Conservation (phyloP, 2,329 filamentous ascomycete species). For the Allantophomopsis cytisporea region DNA sequence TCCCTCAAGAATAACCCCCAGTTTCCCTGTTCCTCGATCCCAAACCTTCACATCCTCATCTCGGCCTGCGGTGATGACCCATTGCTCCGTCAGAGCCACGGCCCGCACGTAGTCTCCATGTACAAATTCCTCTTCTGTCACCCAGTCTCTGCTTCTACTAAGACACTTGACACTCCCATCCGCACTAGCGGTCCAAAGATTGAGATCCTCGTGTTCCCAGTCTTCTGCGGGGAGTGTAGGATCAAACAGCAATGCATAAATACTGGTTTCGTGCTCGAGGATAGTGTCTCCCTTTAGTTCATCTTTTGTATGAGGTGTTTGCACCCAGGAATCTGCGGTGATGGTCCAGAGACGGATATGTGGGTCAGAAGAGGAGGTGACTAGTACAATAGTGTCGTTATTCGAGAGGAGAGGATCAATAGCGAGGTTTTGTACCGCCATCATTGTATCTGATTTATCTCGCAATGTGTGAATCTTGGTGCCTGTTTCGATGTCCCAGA, state of each 20-base stretch:
- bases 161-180: slow-evolving; percentile 82
- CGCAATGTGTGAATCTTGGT: slow-evolving; percentile 62
- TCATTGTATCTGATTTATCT: slow-evolving; percentile 54
- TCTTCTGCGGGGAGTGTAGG: slow-evolving; percentile 22
- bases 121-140: slow-evolving; percentile 53
- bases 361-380: slow-evolving; percentile 71
- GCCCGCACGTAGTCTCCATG: slow-evolving; percentile 89
- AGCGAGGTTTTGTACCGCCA: slow-evolving; percentile 68
- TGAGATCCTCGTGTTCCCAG: slow-evolving; percentile 46
- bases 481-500: slow-evolving; percentile 66
- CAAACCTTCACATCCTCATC: slow-evolving; percentile 89
- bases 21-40: slow-evolving; percentile 60
- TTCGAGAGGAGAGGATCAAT: slow-evolving; percentile 54
- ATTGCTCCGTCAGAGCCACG: slow-evolving; percentile 60
- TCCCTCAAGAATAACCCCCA: slow-evolving; percentile 63
- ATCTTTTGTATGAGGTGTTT: slow-evolving; percentile 19
- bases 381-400: slow-evolving; percentile 39
- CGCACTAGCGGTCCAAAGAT: slow-evolving; percentile 80
- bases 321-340: slow-evolving; percentile 37
- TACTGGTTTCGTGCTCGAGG: slow-evolving; percentile 76
- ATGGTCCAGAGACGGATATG: slow-evolving; percentile 70
- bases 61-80: slow-evolving; percentile 77
- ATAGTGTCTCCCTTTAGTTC: slow-evolving; percentile 34
- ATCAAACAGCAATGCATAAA: slow-evolving; percentile 72
- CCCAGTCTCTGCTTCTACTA: slow-evolving; percentile 53